Base-by-base conservation (phyloP, 2,329 filamentous ascomycete species). In the Raffaelea albimanens region DNA sequence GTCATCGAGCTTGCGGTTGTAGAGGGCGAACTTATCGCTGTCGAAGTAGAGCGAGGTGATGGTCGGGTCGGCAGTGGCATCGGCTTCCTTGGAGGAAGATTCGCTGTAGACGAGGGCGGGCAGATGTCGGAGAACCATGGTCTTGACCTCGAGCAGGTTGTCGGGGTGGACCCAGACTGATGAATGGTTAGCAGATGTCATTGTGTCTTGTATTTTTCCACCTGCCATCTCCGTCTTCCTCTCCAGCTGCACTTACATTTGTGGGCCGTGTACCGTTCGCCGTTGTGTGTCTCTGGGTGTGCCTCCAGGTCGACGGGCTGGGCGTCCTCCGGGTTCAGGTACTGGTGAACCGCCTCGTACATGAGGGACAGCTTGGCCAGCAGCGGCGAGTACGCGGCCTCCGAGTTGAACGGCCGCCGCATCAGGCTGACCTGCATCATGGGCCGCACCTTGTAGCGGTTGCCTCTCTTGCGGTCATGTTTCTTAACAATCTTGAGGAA, bases 401-500 rank as follows among this genome's bases (percentile, higher is more conserved):
- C 93, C 50, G 87, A 91, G 68, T 97, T 95, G 74, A 98, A 95
- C 13, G 91, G 89, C 52, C 90, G 75, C 55, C 88, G 81, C n/a
- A 87, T 81, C 58, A 98, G 69, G 58, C 87, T 85, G 58, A 95
- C 84, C 68, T 95, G 87, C 67, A 97, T 82, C 71, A 97, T 82
- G 23, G 93, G 90, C 21, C 88, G 82, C 56, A 97, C 85, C 63
- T 84, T 87, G 71, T 97, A 97, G 46, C 82, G 77, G 55, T 82
- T 76, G 48, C 90, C 90, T 55, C 91, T 79, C 69, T 91, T 94
- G 56, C 93, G 86, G 67, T 98, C 93, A 67, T 98, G 93, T 70
- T 98, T 98, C 80, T 98, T 98, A 48, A 89, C 89, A 43, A 95
- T 95, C 74, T 98, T 98, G 61, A 96, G 77, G 67, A 97, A 95